phyloP scores from a whole-genome alignment of 1,284 basidiomycete species.

The Kwoniella shivajii region DNA sequence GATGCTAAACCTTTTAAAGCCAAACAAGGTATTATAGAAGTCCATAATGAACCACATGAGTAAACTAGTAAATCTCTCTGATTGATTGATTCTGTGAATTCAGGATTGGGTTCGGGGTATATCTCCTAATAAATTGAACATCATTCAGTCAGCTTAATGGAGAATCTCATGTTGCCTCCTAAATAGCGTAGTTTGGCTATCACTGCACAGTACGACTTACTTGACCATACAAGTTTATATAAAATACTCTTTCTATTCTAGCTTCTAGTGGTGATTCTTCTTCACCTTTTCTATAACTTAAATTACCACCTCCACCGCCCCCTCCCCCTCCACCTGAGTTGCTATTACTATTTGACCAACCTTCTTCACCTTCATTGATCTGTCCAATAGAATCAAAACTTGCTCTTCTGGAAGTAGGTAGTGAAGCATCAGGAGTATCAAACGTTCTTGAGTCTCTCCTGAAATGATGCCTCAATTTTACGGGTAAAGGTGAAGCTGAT shows the following conservation, averaged over 20 bases:
- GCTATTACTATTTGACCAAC: conserved; percentile 47
- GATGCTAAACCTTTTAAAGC: conserved; percentile 78
- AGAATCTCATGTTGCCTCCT: not conserved
- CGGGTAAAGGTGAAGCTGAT: conserved; percentile 33
- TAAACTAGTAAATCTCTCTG: conserved; percentile 77
- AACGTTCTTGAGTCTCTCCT: conserved; percentile 51
- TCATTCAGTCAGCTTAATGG: not conserved
- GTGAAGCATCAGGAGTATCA: conserved; percentile 41
- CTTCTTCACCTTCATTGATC: conserved; percentile 6
- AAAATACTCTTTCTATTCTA: conserved; percentile 72
- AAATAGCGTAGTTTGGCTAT: not conserved
- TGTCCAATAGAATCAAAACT: conserved; percentile 7
- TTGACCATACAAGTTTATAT: conserved; percentile 90
- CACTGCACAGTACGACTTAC: conserved; percentile 33
- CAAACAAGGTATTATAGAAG: conserved; percentile 89
- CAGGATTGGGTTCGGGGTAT: conserved; percentile 80
- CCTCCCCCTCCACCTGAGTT: conserved; percentile 38
- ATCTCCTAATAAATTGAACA: conserved; percentile 62
- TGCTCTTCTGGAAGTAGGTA: conserved; percentile 18
- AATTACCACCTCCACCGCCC: conserved; percentile 40
- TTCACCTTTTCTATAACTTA: conserved; percentile 51
- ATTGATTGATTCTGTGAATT: conserved; percentile 69
- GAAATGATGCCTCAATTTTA: conserved; percentile 11
- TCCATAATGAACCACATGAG: conserved; percentile 91
- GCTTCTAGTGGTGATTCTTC: conserved; percentile 65